Conservation (phyloP, 2,329 filamentous ascomycete species). For the Penicillium sp. region DNA sequence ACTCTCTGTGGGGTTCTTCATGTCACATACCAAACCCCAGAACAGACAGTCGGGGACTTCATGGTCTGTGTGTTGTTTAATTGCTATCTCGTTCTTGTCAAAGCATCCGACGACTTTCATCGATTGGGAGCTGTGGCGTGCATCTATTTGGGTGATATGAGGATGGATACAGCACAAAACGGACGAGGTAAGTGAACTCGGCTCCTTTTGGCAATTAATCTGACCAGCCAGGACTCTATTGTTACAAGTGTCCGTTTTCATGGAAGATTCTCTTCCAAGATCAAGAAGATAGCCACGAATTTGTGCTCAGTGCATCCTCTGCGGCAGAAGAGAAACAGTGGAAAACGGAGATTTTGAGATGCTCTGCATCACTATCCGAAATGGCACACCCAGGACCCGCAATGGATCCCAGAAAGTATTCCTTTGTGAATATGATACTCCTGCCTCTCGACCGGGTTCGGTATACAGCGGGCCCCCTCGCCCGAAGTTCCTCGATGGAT, state of each 20-base stretch:
- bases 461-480: constrained; percentile 60
- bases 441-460: constrained; percentile 70
- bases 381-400: constrained; percentile 45
- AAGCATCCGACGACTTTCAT: constrained; percentile 57
- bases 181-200: constrained; percentile 29
- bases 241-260: constrained; percentile 76
- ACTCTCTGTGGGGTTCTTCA: constrained; percentile 77
- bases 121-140: constrained; percentile 70
- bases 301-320: constrained; percentile 82
- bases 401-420: constrained; percentile 26
- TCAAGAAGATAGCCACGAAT: constrained; percentile 70
- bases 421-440: constrained; percentile 59
- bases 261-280: constrained; percentile 89
- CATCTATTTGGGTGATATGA: constrained; percentile 53
- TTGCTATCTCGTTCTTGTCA: constrained; percentile 71
- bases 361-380: constrained; percentile 47
- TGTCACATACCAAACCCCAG: constrained; percentile 70
- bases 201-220: not conserved
- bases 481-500: constrained; percentile 65
- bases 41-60: constrained; percentile 68
- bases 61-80: constrained; percentile 82
- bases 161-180: constrained; percentile 33
- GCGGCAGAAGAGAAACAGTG: constrained; percentile 73
- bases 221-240: constrained; percentile 67
- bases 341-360: constrained; percentile 61